Evolutionary conservation across 2,329 filamentous ascomycete species (phyloP).

Genomic region (Metarhizium sp.): DNA sequence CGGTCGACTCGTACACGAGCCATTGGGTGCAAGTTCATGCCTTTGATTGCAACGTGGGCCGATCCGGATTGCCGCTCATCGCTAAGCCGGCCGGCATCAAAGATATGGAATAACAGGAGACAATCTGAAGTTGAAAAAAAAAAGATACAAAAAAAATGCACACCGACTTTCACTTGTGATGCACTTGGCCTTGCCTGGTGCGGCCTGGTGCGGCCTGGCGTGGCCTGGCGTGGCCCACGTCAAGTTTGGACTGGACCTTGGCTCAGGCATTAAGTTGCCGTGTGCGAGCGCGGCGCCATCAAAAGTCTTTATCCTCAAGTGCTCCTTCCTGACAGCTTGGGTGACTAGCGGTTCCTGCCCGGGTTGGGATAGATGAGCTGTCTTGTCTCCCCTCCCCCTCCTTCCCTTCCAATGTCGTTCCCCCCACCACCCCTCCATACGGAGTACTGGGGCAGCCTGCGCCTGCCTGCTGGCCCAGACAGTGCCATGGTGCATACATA

Average conservation of each 20-base stretch:
- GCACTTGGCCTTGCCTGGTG: background rate
- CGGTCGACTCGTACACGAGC: background rate
- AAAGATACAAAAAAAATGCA: background rate
- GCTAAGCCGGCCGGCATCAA: background rate
- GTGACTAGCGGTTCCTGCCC: background rate
- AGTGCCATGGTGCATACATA: background rate
- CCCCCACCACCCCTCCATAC: background rate
- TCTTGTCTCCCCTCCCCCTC: background rate
- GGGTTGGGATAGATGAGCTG: too few species aligned
- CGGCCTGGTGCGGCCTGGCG: background rate
- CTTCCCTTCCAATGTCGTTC: background rate
- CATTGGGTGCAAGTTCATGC: background rate
- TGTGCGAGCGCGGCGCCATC: too few species aligned
- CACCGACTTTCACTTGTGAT: constrained; percentile 1
- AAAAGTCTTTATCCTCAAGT: too few species aligned
- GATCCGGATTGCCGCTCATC: background rate
- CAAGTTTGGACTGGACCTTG: too few species aligned
- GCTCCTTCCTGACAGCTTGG: background rate
- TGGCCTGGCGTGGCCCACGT: background rate
- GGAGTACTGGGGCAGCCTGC: background rate
- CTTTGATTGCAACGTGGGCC: background rate
- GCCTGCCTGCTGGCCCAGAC: background rate
- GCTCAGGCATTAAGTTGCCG: background rate
- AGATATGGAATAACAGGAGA: too few species aligned
- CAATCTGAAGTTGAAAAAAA: background rate